These are phyloP conservation scores for Penicillium coprophilum DNA, from an alignment of 495 filamentous ascomycete genomes.

Conservation along the genomic window DNA sequence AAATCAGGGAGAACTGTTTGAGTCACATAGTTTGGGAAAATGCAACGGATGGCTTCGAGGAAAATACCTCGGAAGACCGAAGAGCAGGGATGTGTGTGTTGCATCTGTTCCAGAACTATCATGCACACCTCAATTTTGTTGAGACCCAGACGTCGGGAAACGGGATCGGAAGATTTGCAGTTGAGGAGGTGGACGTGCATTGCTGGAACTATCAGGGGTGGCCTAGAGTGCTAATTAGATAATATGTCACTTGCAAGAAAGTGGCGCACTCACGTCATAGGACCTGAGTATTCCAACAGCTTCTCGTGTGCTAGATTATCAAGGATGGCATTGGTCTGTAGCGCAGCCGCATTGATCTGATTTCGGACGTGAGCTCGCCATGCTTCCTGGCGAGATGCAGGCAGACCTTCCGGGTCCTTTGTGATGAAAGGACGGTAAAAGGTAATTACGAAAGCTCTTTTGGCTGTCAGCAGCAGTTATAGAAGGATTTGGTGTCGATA, in stretches of 20 bases:
- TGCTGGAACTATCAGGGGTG: constrained; percentile 39
- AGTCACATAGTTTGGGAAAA: constrained; percentile 24
- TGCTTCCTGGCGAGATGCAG: constrained; percentile 16
- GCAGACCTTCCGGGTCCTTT: constrained; percentile 20
- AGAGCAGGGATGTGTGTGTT: constrained; percentile 35
- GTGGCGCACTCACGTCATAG: constrained; percentile 32
- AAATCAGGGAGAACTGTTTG: constrained; percentile 5
- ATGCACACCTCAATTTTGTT: constrained; percentile 45
- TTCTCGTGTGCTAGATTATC: constrained; percentile 8
- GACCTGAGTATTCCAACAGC: constrained; percentile 13
- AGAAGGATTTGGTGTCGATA: background rate
- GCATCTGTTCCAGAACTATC: constrained; percentile 42
- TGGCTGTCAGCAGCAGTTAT: background rate
- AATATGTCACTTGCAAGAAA: background rate
- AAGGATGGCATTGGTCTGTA: constrained; percentile 7
- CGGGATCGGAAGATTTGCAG: constrained; percentile 30
- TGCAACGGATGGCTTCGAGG: constrained; percentile 30
- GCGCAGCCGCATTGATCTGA: constrained; percentile 2
- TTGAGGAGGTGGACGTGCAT: constrained; percentile 44
- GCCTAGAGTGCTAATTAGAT: constrained; percentile 19
- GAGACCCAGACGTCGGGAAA: constrained; percentile 35
- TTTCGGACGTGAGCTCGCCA: constrained; percentile 6
- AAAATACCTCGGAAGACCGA: constrained; percentile 38
- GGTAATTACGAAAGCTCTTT: constrained; percentile 30
- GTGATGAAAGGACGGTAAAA: constrained; percentile 31